Conservation (phyloP, 2,329 filamentous ascomycete species). For the Penicillium occitanis region DNA sequence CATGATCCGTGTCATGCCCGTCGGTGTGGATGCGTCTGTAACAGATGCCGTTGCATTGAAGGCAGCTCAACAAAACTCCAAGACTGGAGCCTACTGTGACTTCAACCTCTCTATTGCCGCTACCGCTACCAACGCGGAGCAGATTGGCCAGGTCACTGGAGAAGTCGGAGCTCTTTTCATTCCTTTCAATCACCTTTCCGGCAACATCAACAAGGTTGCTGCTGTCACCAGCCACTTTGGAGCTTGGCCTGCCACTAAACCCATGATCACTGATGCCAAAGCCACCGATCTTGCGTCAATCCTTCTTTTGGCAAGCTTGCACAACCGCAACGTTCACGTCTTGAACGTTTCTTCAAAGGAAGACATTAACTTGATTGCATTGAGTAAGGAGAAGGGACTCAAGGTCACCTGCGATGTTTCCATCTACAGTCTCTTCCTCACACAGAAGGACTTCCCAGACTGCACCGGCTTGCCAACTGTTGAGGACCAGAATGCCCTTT, state of each 20-base stretch:
- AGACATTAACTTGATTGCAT: conserved; percentile 72
- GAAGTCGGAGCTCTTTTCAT: conserved; percentile 81
- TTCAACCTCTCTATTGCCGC: conserved; percentile 78
- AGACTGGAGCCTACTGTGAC: conserved; percentile 68
- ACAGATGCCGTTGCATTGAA: conserved; percentile 71
- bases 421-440: conserved; percentile 75
- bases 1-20: conserved; percentile 77
- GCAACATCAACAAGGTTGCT: conserved; percentile 81
- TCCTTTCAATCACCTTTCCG: conserved; percentile 76
- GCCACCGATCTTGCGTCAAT: conserved; percentile 79
- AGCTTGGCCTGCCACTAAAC: conserved; percentile 74
- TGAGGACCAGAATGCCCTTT: conserved; percentile 69
- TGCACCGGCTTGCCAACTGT: conserved; percentile 65
- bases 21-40: conserved; percentile 70
- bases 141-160: conserved; percentile 68
- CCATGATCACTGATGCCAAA: conserved; percentile 78
- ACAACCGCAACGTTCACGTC: conserved; percentile 75
- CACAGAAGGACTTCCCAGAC: conserved; percentile 67
- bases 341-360: conserved; percentile 79
- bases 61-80: conserved; percentile 69
- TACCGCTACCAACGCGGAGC: conserved; percentile 70
- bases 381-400: conserved; percentile 78
- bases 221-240: conserved; percentile 77
- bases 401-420: conserved; percentile 80
- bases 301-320: conserved; percentile 72